These are phyloP conservation scores for Irpex lacteus DNA, from an alignment of 1,284 basidiomycete genomes.

Conservation along the genomic window DNA sequence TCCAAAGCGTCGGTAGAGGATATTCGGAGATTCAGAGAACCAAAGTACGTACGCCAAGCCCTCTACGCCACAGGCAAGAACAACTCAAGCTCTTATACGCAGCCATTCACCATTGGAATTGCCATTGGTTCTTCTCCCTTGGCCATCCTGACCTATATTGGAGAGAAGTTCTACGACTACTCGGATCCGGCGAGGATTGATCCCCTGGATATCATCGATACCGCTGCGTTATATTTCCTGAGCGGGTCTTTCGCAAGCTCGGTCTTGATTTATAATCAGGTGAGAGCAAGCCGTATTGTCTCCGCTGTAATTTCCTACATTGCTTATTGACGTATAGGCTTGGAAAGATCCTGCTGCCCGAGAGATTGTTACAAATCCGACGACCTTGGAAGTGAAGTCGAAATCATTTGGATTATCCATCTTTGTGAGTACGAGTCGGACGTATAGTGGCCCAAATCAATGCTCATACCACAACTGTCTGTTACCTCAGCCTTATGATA, in stretches of 20 bases:
- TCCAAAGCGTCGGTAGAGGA: constrained; percentile 6
- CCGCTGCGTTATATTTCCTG: constrained; percentile 17
- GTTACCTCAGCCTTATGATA: neutral
- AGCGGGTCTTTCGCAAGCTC: constrained; percentile 11
- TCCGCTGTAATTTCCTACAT: too few species aligned
- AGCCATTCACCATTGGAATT: constrained; percentile 14
- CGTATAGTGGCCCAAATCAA: too few species aligned
- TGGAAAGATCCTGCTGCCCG: neutral
- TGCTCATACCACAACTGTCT: too few species aligned
- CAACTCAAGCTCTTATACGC: neutral
- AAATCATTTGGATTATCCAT: neutral
- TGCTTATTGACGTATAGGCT: neutral
- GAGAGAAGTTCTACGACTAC: constrained; percentile 10
- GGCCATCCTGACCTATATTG: constrained; percentile 15
- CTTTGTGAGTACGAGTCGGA: neutral
- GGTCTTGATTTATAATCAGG: constrained; percentile 10
- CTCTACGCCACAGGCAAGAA: too few species aligned
- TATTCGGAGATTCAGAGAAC: constrained; percentile 6
- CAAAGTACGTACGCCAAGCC: neutral
- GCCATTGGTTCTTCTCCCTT: constrained; percentile 11
- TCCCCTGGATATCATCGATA: neutral
- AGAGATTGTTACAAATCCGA: neutral
- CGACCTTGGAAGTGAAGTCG: neutral
- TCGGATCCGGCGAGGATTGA: neutral
- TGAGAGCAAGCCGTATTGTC: neutral